Evolutionary conservation across 1,284 basidiomycete species (phyloP).

Genomic region (Ganoderma meredithae): DNA sequence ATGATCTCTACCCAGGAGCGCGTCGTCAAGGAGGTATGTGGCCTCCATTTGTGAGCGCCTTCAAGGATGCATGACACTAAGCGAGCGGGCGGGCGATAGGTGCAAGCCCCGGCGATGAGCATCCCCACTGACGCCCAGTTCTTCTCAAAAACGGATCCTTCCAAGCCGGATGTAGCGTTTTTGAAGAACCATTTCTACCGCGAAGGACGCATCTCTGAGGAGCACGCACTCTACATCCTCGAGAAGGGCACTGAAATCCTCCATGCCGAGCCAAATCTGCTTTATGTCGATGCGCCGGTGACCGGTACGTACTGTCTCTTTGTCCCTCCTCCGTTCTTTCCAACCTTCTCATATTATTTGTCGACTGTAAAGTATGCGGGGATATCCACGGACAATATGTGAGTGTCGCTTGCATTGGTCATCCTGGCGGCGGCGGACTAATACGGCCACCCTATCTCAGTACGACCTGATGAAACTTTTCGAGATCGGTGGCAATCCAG

Average conservation of each 20-base stretch:
- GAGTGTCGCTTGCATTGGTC: constrained; percentile 43
- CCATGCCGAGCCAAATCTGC: constrained; percentile 81
- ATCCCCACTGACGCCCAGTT: constrained; percentile 95
- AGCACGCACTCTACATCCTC: constrained; percentile 90
- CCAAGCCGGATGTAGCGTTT: constrained; percentile 95
- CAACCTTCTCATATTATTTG: not conserved
- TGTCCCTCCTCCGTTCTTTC: not conserved
- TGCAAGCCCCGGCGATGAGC: constrained; percentile 94
- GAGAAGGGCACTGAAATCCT: constrained; percentile 82
- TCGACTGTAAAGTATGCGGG: constrained; percentile 72
- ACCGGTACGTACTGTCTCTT: constrained; percentile 64
- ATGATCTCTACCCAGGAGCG: constrained; percentile 87
- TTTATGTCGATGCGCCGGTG: constrained; percentile 93
- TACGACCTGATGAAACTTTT: constrained; percentile 96
- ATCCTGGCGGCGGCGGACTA: constrained; percentile 22
- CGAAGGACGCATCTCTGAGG: constrained; percentile 91
- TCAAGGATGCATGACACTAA: not conserved
- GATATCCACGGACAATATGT: constrained; percentile 97
- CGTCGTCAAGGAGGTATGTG: constrained; percentile 81
- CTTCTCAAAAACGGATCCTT: constrained; percentile 83
- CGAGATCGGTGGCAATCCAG: constrained; percentile 93
- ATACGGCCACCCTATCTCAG: constrained; percentile 48
- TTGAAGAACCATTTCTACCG: constrained; percentile 99
- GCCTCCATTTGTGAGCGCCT: not conserved
- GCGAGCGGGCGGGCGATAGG: constrained; percentile 53